Evolutionary conservation across 2,329 filamentous ascomycete species (phyloP).

Genomic region (Monosporascus sp.): DNA sequence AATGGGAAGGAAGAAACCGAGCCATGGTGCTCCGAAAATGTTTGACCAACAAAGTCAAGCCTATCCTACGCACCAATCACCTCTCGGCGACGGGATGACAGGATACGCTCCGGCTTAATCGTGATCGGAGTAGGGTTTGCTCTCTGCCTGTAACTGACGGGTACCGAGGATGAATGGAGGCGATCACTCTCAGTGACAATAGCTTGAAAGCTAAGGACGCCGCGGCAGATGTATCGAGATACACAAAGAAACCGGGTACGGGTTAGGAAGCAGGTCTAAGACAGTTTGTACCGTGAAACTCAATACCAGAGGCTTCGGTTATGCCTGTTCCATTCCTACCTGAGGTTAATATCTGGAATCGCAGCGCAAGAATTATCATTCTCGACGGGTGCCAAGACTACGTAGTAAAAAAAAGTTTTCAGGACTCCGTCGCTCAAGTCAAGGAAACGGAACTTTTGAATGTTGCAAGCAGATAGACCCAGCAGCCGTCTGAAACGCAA

Average conservation of each 20-base stretch:
- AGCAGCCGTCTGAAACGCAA: too few species aligned
- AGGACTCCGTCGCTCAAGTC: too few species aligned
- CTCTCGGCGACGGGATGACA: slow-evolving; percentile 77
- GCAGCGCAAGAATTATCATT: too few species aligned
- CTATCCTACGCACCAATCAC: slow-evolving; percentile 76
- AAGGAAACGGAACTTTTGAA: too few species aligned
- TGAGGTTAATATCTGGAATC: too few species aligned
- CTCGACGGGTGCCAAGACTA: too few species aligned
- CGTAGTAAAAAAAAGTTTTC: too few species aligned
- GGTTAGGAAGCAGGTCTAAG: not conserved
- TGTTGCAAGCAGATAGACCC: too few species aligned
- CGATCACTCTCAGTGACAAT: slow-evolving; percentile 57
- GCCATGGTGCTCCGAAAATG: slow-evolving; percentile 37
- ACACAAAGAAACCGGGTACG: not conserved
- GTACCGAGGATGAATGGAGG: slow-evolving; percentile 73
- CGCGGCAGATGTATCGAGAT: slow-evolving; percentile 38
- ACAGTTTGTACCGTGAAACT: not conserved
- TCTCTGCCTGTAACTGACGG: slow-evolving; percentile 75
- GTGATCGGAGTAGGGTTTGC: slow-evolving; percentile 59
- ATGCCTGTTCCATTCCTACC: too few species aligned
- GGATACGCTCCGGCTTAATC: slow-evolving; percentile 99
- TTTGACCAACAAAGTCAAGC: slow-evolving; percentile 95
- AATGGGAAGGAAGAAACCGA: slow-evolving; percentile 1
- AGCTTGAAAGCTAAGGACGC: slow-evolving; percentile 45
- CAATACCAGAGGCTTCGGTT: too few species aligned